Evolutionary conservation across 805 yeast species (phyloP).

Genomic region (Candida corydali): DNA sequence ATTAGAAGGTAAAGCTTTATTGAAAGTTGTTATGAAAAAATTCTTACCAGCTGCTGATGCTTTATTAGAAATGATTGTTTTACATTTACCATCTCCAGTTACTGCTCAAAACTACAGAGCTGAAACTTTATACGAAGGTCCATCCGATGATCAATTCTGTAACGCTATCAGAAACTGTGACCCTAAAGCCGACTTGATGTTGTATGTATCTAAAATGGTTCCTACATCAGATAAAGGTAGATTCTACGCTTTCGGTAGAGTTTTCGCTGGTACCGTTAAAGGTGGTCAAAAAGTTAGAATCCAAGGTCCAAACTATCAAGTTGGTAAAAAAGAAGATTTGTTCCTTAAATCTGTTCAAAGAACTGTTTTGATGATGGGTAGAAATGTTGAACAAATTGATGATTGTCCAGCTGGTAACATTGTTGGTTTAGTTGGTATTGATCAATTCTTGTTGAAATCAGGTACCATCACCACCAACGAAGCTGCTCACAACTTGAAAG

Average conservation of each 20-base stretch:
- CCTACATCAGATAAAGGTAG: slow-evolving; percentile 99
- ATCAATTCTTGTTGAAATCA: slow-evolving; percentile 98
- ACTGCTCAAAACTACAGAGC: slow-evolving; percentile 99
- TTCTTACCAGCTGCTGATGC: slow-evolving; percentile 99
- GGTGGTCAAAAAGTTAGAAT: slow-evolving; percentile 99
- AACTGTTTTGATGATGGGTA: slow-evolving; percentile 99
- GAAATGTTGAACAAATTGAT: slow-evolving; percentile 95
- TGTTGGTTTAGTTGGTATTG: slow-evolving; percentile 99
- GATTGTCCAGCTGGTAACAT: slow-evolving; percentile 99
- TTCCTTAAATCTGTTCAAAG: slow-evolving; percentile 97
- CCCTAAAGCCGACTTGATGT: slow-evolving; percentile 96
- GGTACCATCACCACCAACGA: slow-evolving; percentile 98
- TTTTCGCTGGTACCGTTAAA: slow-evolving; percentile 98
- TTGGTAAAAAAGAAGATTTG: slow-evolving; percentile 97
- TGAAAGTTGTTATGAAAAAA: slow-evolving; percentile 98
- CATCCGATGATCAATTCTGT: slow-evolving; percentile 86
- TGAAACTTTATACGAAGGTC: slow-evolving; percentile 98
- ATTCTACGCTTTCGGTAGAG: slow-evolving; percentile 99
- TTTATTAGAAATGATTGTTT: slow-evolving; percentile 95
- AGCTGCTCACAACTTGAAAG: slow-evolving; percentile 98
- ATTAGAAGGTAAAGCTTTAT: slow-evolving; percentile 96
- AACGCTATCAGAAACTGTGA: slow-evolving; percentile 96
- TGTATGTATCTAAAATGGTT: slow-evolving; percentile 99
- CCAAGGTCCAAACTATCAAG: slow-evolving; percentile 99
- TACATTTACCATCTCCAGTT: slow-evolving; percentile 99